Evolutionary conservation across 192 early-diverging fungal genomes (phyloP), one percentile per base, ranked within the genome.

Genomic region (Umbelopsis sp.): DNA sequence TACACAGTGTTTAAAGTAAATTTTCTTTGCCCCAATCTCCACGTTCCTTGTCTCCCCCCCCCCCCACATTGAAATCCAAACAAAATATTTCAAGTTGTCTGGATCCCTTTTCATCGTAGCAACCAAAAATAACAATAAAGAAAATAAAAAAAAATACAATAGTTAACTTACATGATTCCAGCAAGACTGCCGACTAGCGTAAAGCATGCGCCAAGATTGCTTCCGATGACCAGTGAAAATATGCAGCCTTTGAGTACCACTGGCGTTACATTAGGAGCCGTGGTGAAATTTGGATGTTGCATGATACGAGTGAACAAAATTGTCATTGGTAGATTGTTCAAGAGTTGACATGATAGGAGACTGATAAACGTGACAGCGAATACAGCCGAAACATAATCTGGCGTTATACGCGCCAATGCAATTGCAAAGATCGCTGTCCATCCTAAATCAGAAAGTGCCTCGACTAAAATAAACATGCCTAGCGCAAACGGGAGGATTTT

Each of bases 311-410:
- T 87, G n/a, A 94, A 87, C 8, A 96, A 80, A 64, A 96, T 93
- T 0, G 94, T 88, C 91, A 91, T 91, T 3, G 94, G 94, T 51
- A 94, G 78, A 76, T 96, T 96, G 84, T 94, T 94, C 70, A 96
- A 73, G 18, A 91, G 64, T 65, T 90, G 88, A 75, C 91, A 96
- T 5, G 88, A 75, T 45, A 94, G 47, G 8, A 92, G 79, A 0
- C 90, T 86, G 30, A 94, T 70, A 23, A 83, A 70, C 8, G 84
- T 87, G 10, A 91, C 82, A 21, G 82, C 74, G 66, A 91, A 90
- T 0, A 91, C 82, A 5, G 89, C 90, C 0, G 84, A 77, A 11
- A 78, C 74, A 55, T 85, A 82, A 27, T 81, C 83, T 5, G 84
- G 83, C 2, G 85, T 81, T 22, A 90, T 71, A 0, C 67, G 69